These are phyloP conservation scores for Chaetomium cochliodes DNA, from an alignment of 495 filamentous ascomycete genomes.

Conservation along the genomic window DNA sequence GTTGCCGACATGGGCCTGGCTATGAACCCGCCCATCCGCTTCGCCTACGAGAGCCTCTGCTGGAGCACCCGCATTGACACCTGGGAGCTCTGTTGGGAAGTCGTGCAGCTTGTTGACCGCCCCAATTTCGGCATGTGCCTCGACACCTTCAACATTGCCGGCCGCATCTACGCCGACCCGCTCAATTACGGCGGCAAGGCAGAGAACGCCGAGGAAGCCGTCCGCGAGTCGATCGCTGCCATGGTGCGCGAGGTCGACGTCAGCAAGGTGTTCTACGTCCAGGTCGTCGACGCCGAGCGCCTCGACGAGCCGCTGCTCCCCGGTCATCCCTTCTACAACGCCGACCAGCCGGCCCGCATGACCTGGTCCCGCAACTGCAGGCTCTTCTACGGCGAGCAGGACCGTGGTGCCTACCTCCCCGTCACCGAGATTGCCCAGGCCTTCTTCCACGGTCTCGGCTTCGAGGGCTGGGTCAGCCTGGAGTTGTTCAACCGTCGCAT, in stretches of 20 bases:
- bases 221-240: slow-evolving; percentile 56
- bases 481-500: slow-evolving; percentile 74
- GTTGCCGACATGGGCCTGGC: slow-evolving; percentile 63
- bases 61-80: slow-evolving; percentile 72
- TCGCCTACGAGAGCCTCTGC: slow-evolving; percentile 74
- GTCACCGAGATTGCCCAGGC: slow-evolving; percentile 59
- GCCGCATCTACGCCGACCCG: slow-evolving; percentile 71
- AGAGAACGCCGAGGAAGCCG: slow-evolving; percentile 56
- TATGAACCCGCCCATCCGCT: slow-evolving; percentile 58
- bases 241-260: slow-evolving; percentile 59
- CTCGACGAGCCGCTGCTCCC: slow-evolving; percentile 57
- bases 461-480: slow-evolving; percentile 73
- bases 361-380: slow-evolving; percentile 78
- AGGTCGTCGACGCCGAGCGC: slow-evolving; percentile 74
- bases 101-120: slow-evolving; percentile 64
- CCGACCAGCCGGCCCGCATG: slow-evolving; percentile 67
- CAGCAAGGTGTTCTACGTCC: slow-evolving; percentile 73
- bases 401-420: slow-evolving; percentile 70
- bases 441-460: slow-evolving; percentile 64
- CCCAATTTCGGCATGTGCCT: slow-evolving; percentile 77
- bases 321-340: slow-evolving; percentile 62
- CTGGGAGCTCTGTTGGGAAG: slow-evolving; percentile 70
- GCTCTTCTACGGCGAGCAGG: slow-evolving; percentile 71
- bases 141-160: slow-evolving; percentile 80
- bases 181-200: slow-evolving; percentile 53